Conservation (phyloP, 2,329 filamentous ascomycete species). For the Venturiaceae sp. region DNA sequence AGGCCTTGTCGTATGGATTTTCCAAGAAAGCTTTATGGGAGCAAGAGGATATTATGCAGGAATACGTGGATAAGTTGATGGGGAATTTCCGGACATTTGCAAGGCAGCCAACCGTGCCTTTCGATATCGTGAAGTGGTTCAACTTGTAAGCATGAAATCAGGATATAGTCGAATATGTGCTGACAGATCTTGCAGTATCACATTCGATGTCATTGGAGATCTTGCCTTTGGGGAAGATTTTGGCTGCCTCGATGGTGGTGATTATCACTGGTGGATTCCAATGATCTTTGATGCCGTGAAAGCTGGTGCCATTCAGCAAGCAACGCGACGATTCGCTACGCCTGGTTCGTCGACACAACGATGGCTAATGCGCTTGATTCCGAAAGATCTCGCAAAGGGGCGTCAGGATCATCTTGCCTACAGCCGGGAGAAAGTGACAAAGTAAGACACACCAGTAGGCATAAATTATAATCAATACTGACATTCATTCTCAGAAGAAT, state of each 20-base stretch:
- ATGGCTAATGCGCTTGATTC: slow-evolving; percentile 1
- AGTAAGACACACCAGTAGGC: too few species aligned
- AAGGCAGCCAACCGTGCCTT: slow-evolving; percentile 4
- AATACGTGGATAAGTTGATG: slow-evolving; percentile 19
- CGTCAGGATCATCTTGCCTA: neutral
- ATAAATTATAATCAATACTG: neutral
- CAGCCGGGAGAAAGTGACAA: slow-evolving; percentile 1
- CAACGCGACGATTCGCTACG: slow-evolving; percentile 6
- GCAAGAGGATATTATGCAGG: slow-evolving; percentile 22
- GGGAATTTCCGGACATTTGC: neutral
- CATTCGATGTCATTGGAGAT: slow-evolving; percentile 10
- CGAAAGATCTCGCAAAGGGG: neutral
- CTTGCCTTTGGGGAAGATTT: slow-evolving; percentile 8
- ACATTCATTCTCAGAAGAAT: too few species aligned
- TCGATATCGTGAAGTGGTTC: neutral
- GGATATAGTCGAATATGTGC: neutral
- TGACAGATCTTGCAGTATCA: neutral
- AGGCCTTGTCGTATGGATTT: slow-evolving; percentile 14
- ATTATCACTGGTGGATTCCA: neutral
- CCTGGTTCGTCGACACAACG: slow-evolving; percentile 1
- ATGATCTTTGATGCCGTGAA: slow-evolving; percentile 8
- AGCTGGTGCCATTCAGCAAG: slow-evolving; percentile 5
- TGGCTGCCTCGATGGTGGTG: slow-evolving; percentile 3
- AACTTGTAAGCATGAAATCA: too few species aligned
- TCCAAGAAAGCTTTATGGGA: slow-evolving; percentile 13